Evolutionary conservation across 1,284 basidiomycete genomes (phyloP).

Genomic region (Polyporus tsugae): DNA sequence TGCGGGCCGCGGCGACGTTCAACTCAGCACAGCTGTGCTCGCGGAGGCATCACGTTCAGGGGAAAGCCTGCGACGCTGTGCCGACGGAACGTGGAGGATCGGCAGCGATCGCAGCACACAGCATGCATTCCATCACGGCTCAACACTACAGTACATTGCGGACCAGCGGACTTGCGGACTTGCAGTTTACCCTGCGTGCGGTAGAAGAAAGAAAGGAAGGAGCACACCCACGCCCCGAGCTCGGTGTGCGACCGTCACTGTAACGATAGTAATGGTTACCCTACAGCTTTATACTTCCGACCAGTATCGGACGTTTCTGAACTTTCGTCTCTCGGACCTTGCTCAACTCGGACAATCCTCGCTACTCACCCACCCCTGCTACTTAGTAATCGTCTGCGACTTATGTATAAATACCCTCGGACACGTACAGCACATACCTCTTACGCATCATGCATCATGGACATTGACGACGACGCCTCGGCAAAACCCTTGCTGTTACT

Average conservation of each 20-base stretch:
- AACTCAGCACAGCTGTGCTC: background rate
- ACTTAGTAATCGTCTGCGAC: background rate
- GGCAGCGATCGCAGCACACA: background rate
- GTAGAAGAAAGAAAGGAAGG: constrained; percentile 6
- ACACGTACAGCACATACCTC: constrained; percentile 4
- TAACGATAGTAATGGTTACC: constrained; percentile 5
- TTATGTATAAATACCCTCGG: background rate
- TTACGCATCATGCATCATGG: constrained; percentile 3
- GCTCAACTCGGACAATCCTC: background rate
- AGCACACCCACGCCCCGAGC: background rate
- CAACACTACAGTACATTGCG: background rate
- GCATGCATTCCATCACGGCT: background rate
- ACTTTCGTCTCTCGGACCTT: background rate
- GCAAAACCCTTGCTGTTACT: background rate
- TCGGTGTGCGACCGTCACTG: constrained; percentile 2
- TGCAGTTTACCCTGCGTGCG: background rate
- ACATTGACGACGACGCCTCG: background rate
- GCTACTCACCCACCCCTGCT: background rate
- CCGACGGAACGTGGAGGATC: background rate
- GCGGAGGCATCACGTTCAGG: constrained; percentile 2
- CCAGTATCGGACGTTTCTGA: background rate
- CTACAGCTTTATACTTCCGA: constrained; percentile 8
- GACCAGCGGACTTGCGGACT: background rate
- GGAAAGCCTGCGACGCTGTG: background rate
- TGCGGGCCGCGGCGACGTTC: background rate